Percentiles rank a stretch among this genome's conserved stretches.
Evolutionary conservation across 371 early-diverging fungal genomes (phyloP).

Genomic region (Apophysomyces trapeziformis): DNA sequence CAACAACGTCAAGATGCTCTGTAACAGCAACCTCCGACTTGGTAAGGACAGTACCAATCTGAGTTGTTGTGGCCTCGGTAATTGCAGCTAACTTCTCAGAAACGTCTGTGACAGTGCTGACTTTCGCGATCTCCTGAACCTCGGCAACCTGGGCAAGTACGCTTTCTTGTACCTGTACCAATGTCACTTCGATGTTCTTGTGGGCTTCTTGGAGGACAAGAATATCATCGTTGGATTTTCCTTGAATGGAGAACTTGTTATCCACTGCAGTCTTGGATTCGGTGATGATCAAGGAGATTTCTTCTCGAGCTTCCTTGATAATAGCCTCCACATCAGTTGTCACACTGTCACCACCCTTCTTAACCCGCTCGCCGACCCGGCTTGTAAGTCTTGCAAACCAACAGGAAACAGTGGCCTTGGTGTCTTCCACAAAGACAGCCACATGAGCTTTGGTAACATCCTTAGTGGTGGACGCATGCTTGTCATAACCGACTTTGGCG

Average conservation of each 20-base stretch:
- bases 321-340: conserved; percentile 30
- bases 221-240: conserved; percentile 11
- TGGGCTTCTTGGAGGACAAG: conserved; percentile 25
- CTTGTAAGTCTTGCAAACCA: conserved; percentile 24
- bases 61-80: conserved; percentile 23
- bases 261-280: conserved; percentile 26
- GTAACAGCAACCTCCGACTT: conserved; percentile 9
- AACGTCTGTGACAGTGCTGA: conserved; percentile 21
- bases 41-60: neutral
- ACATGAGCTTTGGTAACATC: conserved; percentile 1
- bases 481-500: neutral
- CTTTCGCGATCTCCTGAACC: conserved; percentile 23
- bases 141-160: conserved; percentile 26
- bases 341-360: conserved; percentile 36
- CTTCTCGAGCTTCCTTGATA: conserved; percentile 26
- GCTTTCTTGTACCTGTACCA: conserved; percentile 28
- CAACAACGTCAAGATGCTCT: conserved; percentile 18
- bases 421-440: conserved; percentile 4
- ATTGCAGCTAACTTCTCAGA: conserved; percentile 25
- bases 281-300: conserved; percentile 21
- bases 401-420: neutral
- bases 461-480: neutral
- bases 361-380: conserved; percentile 29
- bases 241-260: conserved; percentile 11
- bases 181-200: conserved; percentile 28